Conservation (phyloP, 148 eudicot genomes). For the Rhododendron williamsianum region DNA sequence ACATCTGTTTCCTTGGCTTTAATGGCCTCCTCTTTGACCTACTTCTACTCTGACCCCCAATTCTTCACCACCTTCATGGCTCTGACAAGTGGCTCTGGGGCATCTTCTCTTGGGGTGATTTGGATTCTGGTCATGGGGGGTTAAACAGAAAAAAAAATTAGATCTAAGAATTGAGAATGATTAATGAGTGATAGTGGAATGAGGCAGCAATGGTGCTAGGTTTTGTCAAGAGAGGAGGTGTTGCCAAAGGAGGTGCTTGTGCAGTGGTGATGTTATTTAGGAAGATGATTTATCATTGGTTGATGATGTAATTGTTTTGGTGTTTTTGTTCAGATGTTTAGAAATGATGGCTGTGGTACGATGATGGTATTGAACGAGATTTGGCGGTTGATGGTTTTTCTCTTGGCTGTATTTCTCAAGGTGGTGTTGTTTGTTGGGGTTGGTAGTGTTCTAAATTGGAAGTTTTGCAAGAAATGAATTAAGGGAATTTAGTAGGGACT, state of each 20-base stretch:
- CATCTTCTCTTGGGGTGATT: background rate
- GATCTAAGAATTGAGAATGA: background rate
- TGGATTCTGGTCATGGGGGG: background rate
- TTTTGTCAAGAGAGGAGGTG: background rate
- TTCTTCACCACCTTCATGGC: background rate
- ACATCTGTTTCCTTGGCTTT: background rate
- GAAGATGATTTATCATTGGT: background rate
- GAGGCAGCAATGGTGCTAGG: background rate
- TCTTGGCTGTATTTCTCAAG: background rate
- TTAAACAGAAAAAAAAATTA: background rate
- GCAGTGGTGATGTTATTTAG: background rate
- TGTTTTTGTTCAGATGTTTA: background rate
- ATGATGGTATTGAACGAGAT: background rate
- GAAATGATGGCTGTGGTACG: background rate
- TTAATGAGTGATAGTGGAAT: background rate
- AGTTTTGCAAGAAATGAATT: background rate
- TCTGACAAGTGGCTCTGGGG: background rate
- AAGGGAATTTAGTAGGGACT: background rate
- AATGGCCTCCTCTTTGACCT: background rate
- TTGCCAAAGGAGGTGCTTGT: background rate
- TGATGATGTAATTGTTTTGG: background rate
- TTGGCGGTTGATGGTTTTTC: background rate
- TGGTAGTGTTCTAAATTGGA: background rate
- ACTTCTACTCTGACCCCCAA: background rate
- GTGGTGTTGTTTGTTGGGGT: background rate